A percentile compares a stretch with the other conserved stretches of the same genome.
phyloP scores from a whole-genome alignment of 2,329 filamentous ascomycete species.

The Neonectria magnoliae region DNA sequence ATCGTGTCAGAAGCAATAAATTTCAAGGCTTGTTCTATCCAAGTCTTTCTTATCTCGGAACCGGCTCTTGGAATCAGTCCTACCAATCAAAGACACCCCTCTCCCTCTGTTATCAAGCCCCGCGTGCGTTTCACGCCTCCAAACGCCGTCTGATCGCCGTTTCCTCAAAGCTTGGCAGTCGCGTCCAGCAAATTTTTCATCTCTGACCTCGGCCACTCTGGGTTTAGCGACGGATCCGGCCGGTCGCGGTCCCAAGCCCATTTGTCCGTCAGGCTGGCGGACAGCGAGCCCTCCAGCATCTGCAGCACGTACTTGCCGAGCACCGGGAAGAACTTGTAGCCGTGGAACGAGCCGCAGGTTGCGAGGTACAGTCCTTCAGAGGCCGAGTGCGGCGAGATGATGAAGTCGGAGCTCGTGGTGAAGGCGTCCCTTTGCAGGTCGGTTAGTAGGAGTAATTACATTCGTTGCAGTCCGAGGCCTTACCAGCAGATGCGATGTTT shows the following conservation, averaged over 20 bases:
- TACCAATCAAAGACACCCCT: background rate
- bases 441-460: background rate
- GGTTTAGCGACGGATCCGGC: conserved; percentile 61
- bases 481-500: conserved; percentile 75
- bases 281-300: conserved; percentile 60
- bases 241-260: conserved; percentile 71
- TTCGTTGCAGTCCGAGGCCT: conserved; percentile 37
- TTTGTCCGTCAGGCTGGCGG: conserved; percentile 54
- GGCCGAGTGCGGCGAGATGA: conserved; percentile 66
- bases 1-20: background rate
- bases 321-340: conserved; percentile 74
- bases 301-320: conserved; percentile 71
- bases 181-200: conserved; percentile 61
- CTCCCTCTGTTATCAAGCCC: background rate
- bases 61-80: background rate
- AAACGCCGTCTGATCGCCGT: background rate
- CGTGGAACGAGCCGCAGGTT: conserved; percentile 73
- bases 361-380: conserved; percentile 67
- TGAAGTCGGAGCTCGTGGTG: conserved; percentile 68
- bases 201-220: conserved; percentile 67
- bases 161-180: conserved; percentile 17
- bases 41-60: background rate
- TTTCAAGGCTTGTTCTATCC: background rate
- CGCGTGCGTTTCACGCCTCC: background rate
- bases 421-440: conserved; percentile 68